Percentiles rank a stretch among this genome's conserved stretches.
Conservation (phyloP, 2,329 filamentous ascomycete genomes). For the Botryosphaeria agaves region DNA sequence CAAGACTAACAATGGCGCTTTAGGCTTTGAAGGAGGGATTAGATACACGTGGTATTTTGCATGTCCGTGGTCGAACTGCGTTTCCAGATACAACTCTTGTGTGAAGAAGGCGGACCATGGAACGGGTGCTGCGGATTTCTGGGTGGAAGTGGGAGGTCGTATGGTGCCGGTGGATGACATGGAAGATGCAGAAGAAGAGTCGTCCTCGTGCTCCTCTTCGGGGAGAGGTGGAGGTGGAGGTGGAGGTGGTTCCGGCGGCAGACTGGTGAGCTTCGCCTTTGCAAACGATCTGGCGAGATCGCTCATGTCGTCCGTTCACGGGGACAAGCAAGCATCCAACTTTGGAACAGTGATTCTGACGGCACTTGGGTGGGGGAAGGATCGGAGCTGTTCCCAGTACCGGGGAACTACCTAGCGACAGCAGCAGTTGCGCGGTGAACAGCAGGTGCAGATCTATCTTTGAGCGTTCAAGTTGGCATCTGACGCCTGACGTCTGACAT, state of each 20-base stretch:
- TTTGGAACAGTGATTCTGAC: no score
- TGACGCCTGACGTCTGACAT: no score
- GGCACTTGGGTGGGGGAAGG: no score
- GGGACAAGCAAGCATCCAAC: no score
- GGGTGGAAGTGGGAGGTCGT: conserved; percentile 57
- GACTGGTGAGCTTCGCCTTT: conserved; percentile 50
- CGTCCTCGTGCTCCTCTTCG: conserved; percentile 31
- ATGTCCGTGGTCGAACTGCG: conserved; percentile 17
- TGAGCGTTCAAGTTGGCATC: no score
- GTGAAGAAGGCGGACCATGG: conserved; percentile 87
- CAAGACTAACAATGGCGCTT: conserved; percentile 72
- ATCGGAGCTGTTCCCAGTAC: no score
- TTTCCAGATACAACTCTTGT: conserved; percentile 62
- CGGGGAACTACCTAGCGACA: no score
- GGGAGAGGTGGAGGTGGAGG: conserved; percentile 19
- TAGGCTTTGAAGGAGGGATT: conserved; percentile 50
- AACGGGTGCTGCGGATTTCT: conserved; percentile 44
- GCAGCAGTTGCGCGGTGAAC: no score
- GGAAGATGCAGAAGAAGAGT: conserved; percentile 48
- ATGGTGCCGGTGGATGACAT: conserved; percentile 87
- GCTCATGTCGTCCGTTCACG: conserved; percentile 54
- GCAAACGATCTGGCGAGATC: conserved; percentile 65
- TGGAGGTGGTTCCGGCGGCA: conserved; percentile 37
- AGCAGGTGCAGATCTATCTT: no score
- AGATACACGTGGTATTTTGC: conserved; percentile 75